Evolutionary conservation across 176 grass and related monocot genomes (phyloP), one percentile per base, ranked within the genome.

Genomic region (Ampelocalamus luodianensis): DNA sequence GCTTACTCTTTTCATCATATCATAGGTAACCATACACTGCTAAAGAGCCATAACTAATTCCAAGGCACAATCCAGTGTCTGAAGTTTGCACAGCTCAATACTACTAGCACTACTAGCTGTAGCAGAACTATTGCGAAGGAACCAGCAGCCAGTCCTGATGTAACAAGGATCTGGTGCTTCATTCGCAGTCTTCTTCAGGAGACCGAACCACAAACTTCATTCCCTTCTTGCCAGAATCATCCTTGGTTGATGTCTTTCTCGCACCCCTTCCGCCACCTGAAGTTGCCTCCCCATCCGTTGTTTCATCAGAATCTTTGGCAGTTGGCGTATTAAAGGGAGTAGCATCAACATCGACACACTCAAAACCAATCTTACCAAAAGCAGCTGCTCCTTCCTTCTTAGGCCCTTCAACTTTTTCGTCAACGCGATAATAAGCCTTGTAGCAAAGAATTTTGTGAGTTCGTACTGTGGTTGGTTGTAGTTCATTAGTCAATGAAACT

Each of bases 351-450:
- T 83, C n/a, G 2, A 66, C 67, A 40, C 13, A 34, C 49, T 3
- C 32, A 1, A 7, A 16, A 32, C 43, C 40, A 82, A 17, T 60
- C 68, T 86, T 69, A 2, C 37, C 17, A 49, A 15, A 71, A 82
- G 39, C 50, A 72, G 39, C 24, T 40, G 40, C 66, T 65, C 44
- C 44, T 67, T 29, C 16, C 8, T 0, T 36, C 26, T 72, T 17
- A 58, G 12, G 40, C 49, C 5, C 56, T 65, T 87, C 76, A 64
- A 17, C n/a, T 55, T 86, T 76, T 87, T 95, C 90, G 18, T 95
- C 71, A 32, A 91, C 88, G 1, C 65, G 65, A 15, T 89, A 87
- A 71, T 93, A 93, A 77, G 82, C 90, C 93, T 95, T 83, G 20
- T n/a, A 84, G 0, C 3, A 75, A 65, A 85, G 36, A 27, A 63